Base-by-base conservation (phyloP, 257 asterid genomes). In the Voacanga thouarsii region DNA sequence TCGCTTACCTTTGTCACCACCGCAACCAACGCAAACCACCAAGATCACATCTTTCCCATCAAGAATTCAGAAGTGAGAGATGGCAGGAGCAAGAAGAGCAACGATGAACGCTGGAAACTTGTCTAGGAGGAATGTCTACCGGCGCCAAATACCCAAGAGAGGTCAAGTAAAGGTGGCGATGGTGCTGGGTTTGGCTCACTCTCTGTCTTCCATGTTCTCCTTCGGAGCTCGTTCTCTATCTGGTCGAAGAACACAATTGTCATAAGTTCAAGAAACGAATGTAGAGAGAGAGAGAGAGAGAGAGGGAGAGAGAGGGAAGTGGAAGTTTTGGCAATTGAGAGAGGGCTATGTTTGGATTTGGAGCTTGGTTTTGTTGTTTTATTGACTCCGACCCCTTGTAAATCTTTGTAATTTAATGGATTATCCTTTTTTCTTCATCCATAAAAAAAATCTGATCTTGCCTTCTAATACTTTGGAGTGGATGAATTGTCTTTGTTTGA, bases 151-250 rank as follows among this genome's bases (percentile, higher is more conserved):
- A 8, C 97, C 97, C 15, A 89, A 50, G 75, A 84, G 97, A 77
- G 94, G 97, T 45, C 91, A 89, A 78, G 94, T 90, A 86, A 92
- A 89, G 83, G 87, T 81, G 63, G 88, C 89, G n/a, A 90, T 90
- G 8, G 94, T 90, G 3, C 57, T 80, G 61, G 93, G 89, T 0
- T 76, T 92, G 82, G 94, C 90, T 53, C 92, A 87, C 28, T 87
- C 96, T 50, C 5, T 87, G 72, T 86, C 90, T 70, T 80, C 86
- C 10, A 82, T 86, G 50, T 83, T 87, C 79, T 83, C 90, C 30
- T 71, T 49, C n/a, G 66, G 78, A 8, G 82, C 86, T 67, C 88
- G 88, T 68, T 75, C 91, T 18, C 80, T 68, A 30, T 75, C 87
- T 47, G 51, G 80, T 55, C 37, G 73, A 56, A 70, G 79, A 71